Evolutionary conservation across 75 land plant genomes (phyloP), one percentile per base, ranked within the genome.

Genomic region (Pseudotsuga menziesii): DNA sequence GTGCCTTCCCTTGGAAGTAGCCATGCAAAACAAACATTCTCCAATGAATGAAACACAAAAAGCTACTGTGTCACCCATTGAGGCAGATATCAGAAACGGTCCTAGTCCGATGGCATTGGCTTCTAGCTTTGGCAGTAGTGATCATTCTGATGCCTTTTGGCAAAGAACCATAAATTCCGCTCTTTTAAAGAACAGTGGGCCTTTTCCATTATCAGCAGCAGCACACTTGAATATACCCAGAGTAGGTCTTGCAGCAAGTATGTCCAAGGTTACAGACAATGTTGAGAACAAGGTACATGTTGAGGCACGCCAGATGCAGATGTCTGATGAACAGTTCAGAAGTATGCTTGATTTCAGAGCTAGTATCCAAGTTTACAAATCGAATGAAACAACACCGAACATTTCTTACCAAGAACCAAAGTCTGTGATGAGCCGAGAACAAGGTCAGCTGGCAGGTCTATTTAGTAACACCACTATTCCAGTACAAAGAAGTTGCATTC

Each of bases 121-220:
- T 61, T 76, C 72, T 62, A 76, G 32, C 67, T 35, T 76, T 60
- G 20, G 20, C 3, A 17, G 17, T 61, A 22, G 48, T 76, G 77
- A 76, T 76, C 77, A 58, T 36, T 69, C 72, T 61, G 67, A 58
- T 61, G 25, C 72, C 13, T 39, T 61, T 76, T 73, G 75, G 75
- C 44, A 41, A 73, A 73, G 75, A 56, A 57, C 75, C 57, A 73
- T 56, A 56, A 55, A 52, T 23, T 54, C 56, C 7, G 57, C 57
- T 23, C 19, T 52, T 14, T 56, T 36, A 26, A 73, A 56, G 75
- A 73, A 56, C 25, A 52, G 57, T 55, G 75, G 75, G n/a, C 59
- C 75, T 74, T 35, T 61, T 16, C 55, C 36, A 74, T 27, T 74
- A 22, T 74, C 60, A 74, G 62, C 77, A 76, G 22, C 48, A 60